A percentile compares a stretch with the other conserved stretches of the same genome.
phyloP scores from a whole-genome alignment of 345 rosid genomes.

The Odontarrhena argentea region DNA sequence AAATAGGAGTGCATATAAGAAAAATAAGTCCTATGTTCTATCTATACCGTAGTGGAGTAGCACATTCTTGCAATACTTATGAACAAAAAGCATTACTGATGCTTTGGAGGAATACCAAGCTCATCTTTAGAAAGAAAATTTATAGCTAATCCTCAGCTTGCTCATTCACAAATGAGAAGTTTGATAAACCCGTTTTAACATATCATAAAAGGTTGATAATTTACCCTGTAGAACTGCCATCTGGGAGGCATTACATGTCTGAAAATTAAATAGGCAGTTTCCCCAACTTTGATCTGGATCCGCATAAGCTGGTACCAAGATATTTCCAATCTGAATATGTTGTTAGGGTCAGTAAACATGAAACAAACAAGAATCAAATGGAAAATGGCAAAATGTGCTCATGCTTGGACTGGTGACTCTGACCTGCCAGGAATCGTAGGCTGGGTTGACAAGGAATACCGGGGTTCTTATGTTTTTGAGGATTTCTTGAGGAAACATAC shows the following conservation, averaged over 20 bases:
- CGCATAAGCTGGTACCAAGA: slow-evolving; percentile 63
- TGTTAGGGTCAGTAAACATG: background rate
- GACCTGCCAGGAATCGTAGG: slow-evolving; percentile 98
- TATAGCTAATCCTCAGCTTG: no score
- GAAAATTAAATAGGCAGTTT: slow-evolving; percentile 1
- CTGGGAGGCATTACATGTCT: no score
- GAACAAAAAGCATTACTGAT: background rate
- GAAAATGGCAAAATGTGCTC: background rate
- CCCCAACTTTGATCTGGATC: slow-evolving; percentile 57
- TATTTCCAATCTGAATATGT: slow-evolving; percentile 59
- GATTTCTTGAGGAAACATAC: slow-evolving; percentile 72
- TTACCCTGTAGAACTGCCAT: no score
- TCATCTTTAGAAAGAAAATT: background rate
- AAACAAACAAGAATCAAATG: slow-evolving; percentile 13
- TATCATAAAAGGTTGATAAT: no score
- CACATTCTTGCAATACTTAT: background rate
- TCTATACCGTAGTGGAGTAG: background rate
- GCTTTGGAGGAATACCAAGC: background rate
- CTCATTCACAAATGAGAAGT: no score
- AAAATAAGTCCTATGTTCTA: no score
- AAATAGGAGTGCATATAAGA: background rate
- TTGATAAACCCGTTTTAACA: no score
- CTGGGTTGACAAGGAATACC: slow-evolving; percentile 73
- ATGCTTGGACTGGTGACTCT: slow-evolving; percentile 6
- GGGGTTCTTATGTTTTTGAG: slow-evolving; percentile 64